Evolutionary conservation across 495 filamentous ascomycete species (phyloP), one percentile per base, ranked within the genome.

Genomic region (Xylaria sp.): DNA sequence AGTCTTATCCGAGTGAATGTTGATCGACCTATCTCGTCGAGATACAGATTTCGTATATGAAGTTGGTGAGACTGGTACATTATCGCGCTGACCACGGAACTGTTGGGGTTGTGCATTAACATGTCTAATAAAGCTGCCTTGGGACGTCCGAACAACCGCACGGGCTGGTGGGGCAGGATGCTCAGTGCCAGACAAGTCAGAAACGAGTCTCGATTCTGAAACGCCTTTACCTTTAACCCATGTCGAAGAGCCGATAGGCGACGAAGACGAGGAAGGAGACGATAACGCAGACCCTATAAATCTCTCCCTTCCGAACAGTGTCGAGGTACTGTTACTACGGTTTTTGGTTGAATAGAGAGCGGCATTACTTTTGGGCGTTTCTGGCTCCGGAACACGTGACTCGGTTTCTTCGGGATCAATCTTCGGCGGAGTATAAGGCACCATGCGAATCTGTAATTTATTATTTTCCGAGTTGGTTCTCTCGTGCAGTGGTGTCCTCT

Each of bases 381-480:
- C 44, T 41, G 72, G 62, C 19, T 53, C 62, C 33, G 61, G 46
- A 59, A 67, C 68, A 61, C 68, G 73, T 61, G 75, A 70, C 37
- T 29, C 71, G 43, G 68, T 57, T 29, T 71, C 53, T 21, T 79
- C 80, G 50, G 75, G 72, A 29, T 79, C 76, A 55, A 81, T 74
- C 33, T 80, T 77, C n/a, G 84, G 83, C 35, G 86, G 86, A 17
- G 85, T 83, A 67, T 83, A 85, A 17, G 85, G 88, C 71, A 91
- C 78, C 75, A 89, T 79, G 69, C 86, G 83, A 72, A 88, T 83
- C 59, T 80, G 82, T 9, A 78, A 76, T 40, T 79, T 80, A 75
- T 89, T 89, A 74, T 78, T 84, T 70, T 88, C 82, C 71, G 89
- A 89, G 43, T 85, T 80, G 24, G 84, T 84, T 69, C 88, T 84